A percentile compares a stretch with the other conserved stretches of the same genome.
Evolutionary conservation across 805 yeast genomes (phyloP).

Genomic region (Yamadazyma sp.): DNA sequence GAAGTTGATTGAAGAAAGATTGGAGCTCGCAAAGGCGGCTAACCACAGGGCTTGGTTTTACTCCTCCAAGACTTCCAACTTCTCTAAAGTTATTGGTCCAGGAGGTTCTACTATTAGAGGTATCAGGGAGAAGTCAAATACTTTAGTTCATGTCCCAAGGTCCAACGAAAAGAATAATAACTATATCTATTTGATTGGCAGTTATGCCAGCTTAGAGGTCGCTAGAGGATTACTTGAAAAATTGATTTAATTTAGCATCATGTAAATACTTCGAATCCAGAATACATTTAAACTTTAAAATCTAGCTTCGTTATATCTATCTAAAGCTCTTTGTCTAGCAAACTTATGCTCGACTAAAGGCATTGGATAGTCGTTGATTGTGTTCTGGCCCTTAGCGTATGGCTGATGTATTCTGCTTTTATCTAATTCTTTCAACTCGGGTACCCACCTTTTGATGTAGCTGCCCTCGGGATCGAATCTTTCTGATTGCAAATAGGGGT

Average conservation of each 20-base stretch:
- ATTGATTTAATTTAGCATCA: slow-evolving; percentile 2
- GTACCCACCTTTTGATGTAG: slow-evolving; percentile 51
- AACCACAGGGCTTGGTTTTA: slow-evolving; percentile 62
- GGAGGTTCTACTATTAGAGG: slow-evolving; percentile 66
- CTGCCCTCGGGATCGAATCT: slow-evolving; percentile 48
- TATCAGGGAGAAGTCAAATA: slow-evolving; percentile 58
- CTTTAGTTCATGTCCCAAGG: slow-evolving; percentile 66
- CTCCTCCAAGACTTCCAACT: slow-evolving; percentile 49
- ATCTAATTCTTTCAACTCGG: slow-evolving; percentile 39
- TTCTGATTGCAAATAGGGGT: slow-evolving; percentile 50
- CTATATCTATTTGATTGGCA: slow-evolving; percentile 61
- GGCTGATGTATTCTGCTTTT: slow-evolving; percentile 37
- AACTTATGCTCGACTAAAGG: slow-evolving; percentile 46
- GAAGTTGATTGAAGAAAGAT: slow-evolving; percentile 47
- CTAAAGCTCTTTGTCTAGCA: slow-evolving; percentile 44
- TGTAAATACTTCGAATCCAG: slow-evolving; percentile 4
- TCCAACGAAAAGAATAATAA: slow-evolving; percentile 50
- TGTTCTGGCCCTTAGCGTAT: slow-evolving; percentile 21
- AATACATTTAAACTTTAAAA: slow-evolving; percentile 8
- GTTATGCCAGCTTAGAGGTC: slow-evolving; percentile 47
- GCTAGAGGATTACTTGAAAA: slow-evolving; percentile 28
- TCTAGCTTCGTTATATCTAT: slow-evolving; percentile 38
- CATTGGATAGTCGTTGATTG: slow-evolving; percentile 37
- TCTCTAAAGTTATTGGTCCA: slow-evolving; percentile 72
- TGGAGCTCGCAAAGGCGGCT: slow-evolving; percentile 48